Evolutionary conservation across 306 rosid species (phyloP).

Genomic region (Corylus avellana): DNA sequence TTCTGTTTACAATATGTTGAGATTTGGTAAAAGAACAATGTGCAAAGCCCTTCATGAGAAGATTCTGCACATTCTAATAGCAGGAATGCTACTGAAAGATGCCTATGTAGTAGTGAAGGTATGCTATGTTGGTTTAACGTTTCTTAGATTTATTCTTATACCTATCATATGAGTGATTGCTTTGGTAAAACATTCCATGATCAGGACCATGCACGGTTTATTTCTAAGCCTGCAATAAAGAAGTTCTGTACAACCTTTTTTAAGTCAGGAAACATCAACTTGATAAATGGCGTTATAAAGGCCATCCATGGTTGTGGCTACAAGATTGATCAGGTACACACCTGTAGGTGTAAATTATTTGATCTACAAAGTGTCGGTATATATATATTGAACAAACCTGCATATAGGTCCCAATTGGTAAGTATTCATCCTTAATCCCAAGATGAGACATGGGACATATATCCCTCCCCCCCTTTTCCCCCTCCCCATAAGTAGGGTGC

Average conservation of each 20-base stretch:
- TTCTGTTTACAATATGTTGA: conserved; percentile 76
- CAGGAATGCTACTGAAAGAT: conserved; percentile 83
- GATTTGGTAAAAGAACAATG: conserved; percentile 71
- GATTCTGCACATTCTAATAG: conserved; percentile 74
- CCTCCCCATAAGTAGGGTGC: not conserved
- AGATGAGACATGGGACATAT: not conserved
- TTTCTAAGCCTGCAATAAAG: conserved; percentile 54
- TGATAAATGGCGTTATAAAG: conserved; percentile 73
- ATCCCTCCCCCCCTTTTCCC: not conserved
- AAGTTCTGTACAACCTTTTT: conserved; percentile 59
- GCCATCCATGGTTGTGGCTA: conserved; percentile 59
- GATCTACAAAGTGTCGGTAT: not conserved
- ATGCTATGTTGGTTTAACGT: conserved; percentile 25
- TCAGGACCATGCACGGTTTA: conserved; percentile 61
- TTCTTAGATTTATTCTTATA: conserved; percentile 20
- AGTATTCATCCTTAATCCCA: not conserved
- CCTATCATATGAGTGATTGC: conserved; percentile 12
- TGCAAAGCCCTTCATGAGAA: conserved; percentile 88
- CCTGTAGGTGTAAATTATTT: not conserved
- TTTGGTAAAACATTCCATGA: conserved; percentile 25
- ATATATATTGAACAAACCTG: not conserved
- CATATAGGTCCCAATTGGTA: not conserved
- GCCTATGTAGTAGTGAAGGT: conserved; percentile 96
- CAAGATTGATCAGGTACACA: conserved; percentile 71
- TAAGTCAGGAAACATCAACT: conserved; percentile 72